Evolutionary conservation across 345 rosid species (phyloP).

Genomic region (Turritis glabra): DNA sequence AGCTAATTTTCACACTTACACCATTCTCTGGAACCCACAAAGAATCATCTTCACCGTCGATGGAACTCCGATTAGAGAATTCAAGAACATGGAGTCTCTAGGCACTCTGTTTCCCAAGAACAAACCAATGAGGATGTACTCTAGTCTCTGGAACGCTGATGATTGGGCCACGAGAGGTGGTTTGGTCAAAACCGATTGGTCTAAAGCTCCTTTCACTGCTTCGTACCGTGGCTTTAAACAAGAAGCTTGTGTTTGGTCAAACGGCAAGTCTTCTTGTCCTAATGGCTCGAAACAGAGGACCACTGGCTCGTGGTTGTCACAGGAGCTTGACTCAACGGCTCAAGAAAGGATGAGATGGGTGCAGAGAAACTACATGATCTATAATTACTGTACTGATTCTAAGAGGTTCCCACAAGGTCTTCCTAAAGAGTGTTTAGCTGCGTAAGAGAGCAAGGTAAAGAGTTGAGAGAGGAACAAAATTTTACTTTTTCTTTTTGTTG

Average conservation of each 20-base stretch:
- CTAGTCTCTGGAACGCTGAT: slow-evolving; percentile 66
- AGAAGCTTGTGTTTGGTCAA: slow-evolving; percentile 53
- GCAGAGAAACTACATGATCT: slow-evolving; percentile 57
- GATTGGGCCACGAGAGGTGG: slow-evolving; percentile 73
- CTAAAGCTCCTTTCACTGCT: slow-evolving; percentile 62
- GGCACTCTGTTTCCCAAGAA: slow-evolving; percentile 55
- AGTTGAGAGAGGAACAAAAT: neutral
- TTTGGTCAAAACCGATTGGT: slow-evolving; percentile 61
- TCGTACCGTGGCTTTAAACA: slow-evolving; percentile 51
- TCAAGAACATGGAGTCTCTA: slow-evolving; percentile 56
- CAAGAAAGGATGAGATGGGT: slow-evolving; percentile 58
- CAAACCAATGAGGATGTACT: slow-evolving; percentile 58
- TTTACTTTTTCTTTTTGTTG: neutral
- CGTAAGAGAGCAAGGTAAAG: slow-evolving; percentile 19
- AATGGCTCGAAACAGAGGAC: slow-evolving; percentile 14
- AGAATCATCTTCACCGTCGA: slow-evolving; percentile 59
- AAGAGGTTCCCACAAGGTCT: slow-evolving; percentile 60
- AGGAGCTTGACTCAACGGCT: slow-evolving; percentile 49
- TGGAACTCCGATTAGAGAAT: slow-evolving; percentile 59
- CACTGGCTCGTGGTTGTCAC: slow-evolving; percentile 39
- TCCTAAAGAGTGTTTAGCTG: slow-evolving; percentile 52
- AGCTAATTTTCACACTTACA: slow-evolving; percentile 58
- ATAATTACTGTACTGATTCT: slow-evolving; percentile 53
- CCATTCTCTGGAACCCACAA: slow-evolving; percentile 64
- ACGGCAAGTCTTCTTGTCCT: slow-evolving; percentile 41